Conservation (phyloP, 495 filamentous ascomycete species). For the Penicillium samsonianum region DNA sequence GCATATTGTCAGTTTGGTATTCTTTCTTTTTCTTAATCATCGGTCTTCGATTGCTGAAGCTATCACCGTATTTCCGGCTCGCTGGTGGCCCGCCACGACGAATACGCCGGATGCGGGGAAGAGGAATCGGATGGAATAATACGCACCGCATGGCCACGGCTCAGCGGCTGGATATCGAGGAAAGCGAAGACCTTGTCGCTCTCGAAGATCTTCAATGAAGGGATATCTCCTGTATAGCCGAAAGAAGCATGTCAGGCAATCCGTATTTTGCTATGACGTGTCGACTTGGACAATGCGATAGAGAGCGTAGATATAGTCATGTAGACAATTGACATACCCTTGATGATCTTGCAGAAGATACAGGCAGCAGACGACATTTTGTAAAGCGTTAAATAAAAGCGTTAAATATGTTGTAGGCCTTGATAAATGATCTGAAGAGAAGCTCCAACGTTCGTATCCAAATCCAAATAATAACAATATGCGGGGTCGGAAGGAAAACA, state of each 20-base stretch:
- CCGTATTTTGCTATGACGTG: conserved; percentile 2
- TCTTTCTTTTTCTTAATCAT: background rate
- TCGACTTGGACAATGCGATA: background rate
- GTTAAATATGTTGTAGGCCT: no score
- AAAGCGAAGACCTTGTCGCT: conserved; percentile 92
- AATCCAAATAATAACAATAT: background rate
- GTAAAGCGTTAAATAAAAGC: background rate
- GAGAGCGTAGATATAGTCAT: background rate
- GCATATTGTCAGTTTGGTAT: conserved; percentile 14
- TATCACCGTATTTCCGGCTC: background rate
- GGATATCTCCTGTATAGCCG: conserved; percentile 73
- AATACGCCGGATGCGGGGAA: conserved; percentile 24
- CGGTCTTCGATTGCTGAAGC: background rate
- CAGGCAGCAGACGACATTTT: conserved; percentile 63
- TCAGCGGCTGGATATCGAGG: conserved; percentile 91
- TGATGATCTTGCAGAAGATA: conserved; percentile 98
- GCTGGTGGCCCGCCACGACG: background rate
- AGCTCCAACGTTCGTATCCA: background rate
- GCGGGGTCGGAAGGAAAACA: background rate
- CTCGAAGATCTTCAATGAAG: conserved; percentile 93
- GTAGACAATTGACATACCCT: conserved; percentile 59
- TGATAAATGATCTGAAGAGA: background rate
- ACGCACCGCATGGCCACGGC: conserved; percentile 76
- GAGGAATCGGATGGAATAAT: conserved; percentile 3
- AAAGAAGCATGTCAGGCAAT: conserved; percentile 7